Conservation (phyloP, 2,329 filamentous ascomycete genomes). For the Fusarium sublunatum region DNA sequence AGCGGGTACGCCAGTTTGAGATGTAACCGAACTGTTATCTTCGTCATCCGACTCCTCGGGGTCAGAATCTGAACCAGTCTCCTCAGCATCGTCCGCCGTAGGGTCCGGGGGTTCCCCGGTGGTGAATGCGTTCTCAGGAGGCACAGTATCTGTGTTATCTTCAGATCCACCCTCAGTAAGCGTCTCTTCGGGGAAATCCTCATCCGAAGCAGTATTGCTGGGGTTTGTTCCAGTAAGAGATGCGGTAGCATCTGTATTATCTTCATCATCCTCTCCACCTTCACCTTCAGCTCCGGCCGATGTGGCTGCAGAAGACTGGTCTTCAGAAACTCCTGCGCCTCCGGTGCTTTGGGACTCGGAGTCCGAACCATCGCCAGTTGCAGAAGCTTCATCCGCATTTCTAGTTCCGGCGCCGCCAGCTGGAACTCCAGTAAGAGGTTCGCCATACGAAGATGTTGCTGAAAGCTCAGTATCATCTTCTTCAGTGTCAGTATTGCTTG, state of each 20-base stretch:
- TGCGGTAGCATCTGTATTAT: neutral
- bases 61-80: neutral
- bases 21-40: fast-evolving
- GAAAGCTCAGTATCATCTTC: neutral
- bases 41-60: neutral
- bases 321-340: neutral
- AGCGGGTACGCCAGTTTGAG: neutral
- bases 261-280: neutral
- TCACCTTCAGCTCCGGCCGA: neutral
- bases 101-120: neutral
- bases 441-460: neutral
- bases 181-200: neutral
- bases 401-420: neutral
- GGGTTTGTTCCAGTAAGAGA: neutral
- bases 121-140: neutral
- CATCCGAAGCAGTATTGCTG: neutral
- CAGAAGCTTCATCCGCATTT: fast-evolving
- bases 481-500: fast-evolving
- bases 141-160: neutral
- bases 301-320: neutral
- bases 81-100: neutral
- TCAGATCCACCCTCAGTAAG: neutral
- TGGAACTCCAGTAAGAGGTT: neutral
- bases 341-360: neutral
- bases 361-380: neutral